Evolutionary conservation across 768 basidiomycete genomes (phyloP), one percentile per base, ranked within the genome.

Genomic region (Rossbeevera mucosa): DNA sequence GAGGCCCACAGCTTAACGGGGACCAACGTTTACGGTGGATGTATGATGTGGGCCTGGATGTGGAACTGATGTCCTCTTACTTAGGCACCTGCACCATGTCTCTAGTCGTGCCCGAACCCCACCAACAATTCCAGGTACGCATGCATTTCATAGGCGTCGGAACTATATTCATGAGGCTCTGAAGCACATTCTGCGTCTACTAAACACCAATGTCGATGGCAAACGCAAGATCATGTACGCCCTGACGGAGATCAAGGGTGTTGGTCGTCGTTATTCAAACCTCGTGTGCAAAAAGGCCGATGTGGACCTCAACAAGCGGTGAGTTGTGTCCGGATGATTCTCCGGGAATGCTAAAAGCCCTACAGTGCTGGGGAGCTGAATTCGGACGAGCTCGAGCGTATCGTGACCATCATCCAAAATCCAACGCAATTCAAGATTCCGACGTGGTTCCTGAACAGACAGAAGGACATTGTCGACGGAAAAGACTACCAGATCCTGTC

Each of bases 201-300:
- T 96, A 64, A 98, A 98, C 82, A 98, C 96, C 72, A 98, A 98
- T 79, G 96, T 99, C 61, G 95, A 98, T 74, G 96, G 96, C 63
- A 94, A 95, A 72, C 86, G 96, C 65, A 99, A 99, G 80, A 88
- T 99, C 74, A 97, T 93, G 90, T 98, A 93, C 73, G 95, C 96
- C 65, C 72, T 98, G 79, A 98, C 96, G 44, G 96, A 99, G 80
- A 99, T 99, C 82, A 98, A 98, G 82, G 96, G 96, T 84, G 96
- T 99, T 55, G 96, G 96, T 66, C 88, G 96, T 59, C 89, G 96
- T 49, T 99, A 98, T 77, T 86, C 96, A 69, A 98, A 98, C 77
- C 76, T 98, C 66, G 95, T 98, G 63, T 98, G 96, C 85, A 98
- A 98, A 78, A 99, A 99, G 80, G 96, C 96, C 56, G 96, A 98